phyloP scores from a whole-genome alignment of 345 rosid genomes.

The Acer yangbiense region DNA sequence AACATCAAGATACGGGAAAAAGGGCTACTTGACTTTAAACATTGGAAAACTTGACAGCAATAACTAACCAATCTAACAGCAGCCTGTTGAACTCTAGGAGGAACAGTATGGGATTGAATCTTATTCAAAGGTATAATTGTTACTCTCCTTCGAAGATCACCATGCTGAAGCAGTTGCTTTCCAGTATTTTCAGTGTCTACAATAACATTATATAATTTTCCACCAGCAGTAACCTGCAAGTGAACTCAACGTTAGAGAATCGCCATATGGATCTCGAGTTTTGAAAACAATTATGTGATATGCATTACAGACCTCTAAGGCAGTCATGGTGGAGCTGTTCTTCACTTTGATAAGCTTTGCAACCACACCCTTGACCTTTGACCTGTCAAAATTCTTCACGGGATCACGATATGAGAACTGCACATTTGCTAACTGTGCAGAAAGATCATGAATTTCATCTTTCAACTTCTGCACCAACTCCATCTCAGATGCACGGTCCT shows the following conservation, averaged over 20 bases:
- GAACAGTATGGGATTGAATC: slow-evolving; percentile 63
- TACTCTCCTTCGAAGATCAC: slow-evolving; percentile 86
- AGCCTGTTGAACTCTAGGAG: slow-evolving; percentile 68
- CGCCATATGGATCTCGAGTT: slow-evolving; percentile 14
- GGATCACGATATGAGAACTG: slow-evolving; percentile 90
- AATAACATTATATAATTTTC: slow-evolving; percentile 84
- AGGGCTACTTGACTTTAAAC: neutral
- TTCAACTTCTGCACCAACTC: slow-evolving; percentile 73
- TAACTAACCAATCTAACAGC: slow-evolving; percentile 73
- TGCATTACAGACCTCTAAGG: slow-evolving; percentile 70
- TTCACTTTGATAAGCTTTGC: slow-evolving; percentile 90
- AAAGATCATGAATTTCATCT: slow-evolving; percentile 72
- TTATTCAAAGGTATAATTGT: slow-evolving; percentile 92
- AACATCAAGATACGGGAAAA: slow-evolving; percentile 17
- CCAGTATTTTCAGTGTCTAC: slow-evolving; percentile 94
- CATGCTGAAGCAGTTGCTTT: slow-evolving; percentile 91
- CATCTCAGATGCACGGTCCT: slow-evolving; percentile 78
- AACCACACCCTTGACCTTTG: slow-evolving; percentile 95
- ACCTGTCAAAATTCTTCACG: slow-evolving; percentile 77
- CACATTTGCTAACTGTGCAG: slow-evolving; percentile 77
- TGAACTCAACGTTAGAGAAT: slow-evolving; percentile 19
- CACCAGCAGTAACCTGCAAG: slow-evolving; percentile 90
- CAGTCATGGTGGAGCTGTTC: slow-evolving; percentile 80
- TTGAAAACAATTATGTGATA: slow-evolving; percentile 18
- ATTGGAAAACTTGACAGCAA: slow-evolving; percentile 15